Conservation (phyloP, 345 rosid genomes). For the Combretum micranthum region DNA sequence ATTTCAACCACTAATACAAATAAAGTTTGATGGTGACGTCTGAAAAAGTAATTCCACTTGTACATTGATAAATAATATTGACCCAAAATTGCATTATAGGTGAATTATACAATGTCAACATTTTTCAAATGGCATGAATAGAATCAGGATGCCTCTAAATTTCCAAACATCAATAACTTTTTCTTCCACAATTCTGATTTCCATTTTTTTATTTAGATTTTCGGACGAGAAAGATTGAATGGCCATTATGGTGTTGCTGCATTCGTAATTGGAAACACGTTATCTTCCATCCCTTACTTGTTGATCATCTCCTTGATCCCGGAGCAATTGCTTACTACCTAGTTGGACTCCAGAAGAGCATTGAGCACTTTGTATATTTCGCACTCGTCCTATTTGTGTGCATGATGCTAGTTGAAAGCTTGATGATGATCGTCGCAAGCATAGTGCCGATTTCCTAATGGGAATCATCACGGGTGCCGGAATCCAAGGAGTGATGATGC, state of each 20-base stretch:
- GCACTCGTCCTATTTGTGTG: slow-evolving; percentile 22
- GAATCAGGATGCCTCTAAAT: too few relatives aligned
- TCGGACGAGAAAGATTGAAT: slow-evolving; percentile 43
- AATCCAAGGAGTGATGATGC: slow-evolving; percentile 44
- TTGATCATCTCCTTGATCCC: slow-evolving; percentile 31
- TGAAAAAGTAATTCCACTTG: too few relatives aligned
- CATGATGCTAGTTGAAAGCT: slow-evolving; percentile 42
- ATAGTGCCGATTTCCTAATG: slow-evolving; percentile 44
- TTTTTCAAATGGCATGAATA: too few relatives aligned
- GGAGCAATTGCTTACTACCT: slow-evolving; percentile 42
- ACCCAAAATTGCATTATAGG: too few relatives aligned
- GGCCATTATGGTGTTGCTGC: slow-evolving; percentile 49
- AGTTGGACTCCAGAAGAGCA: slow-evolving; percentile 27
- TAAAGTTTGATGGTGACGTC: too few relatives aligned
- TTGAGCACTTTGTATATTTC: slow-evolving; percentile 35
- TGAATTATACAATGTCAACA: too few relatives aligned
- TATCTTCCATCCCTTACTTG: slow-evolving; percentile 39
- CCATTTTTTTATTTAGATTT: slow-evolving; percentile 16
- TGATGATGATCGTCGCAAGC: slow-evolving; percentile 57
- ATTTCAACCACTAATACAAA: too few relatives aligned
- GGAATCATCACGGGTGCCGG: slow-evolving; percentile 49
- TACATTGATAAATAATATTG: too few relatives aligned
- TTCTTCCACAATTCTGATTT: not conserved
- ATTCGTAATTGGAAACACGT: slow-evolving; percentile 39
- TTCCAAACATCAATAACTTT: too few relatives aligned